These are phyloP conservation scores for Tricholoma bakamatsutake DNA, from an alignment of 768 basidiomycete species.

Conservation along the genomic window DNA sequence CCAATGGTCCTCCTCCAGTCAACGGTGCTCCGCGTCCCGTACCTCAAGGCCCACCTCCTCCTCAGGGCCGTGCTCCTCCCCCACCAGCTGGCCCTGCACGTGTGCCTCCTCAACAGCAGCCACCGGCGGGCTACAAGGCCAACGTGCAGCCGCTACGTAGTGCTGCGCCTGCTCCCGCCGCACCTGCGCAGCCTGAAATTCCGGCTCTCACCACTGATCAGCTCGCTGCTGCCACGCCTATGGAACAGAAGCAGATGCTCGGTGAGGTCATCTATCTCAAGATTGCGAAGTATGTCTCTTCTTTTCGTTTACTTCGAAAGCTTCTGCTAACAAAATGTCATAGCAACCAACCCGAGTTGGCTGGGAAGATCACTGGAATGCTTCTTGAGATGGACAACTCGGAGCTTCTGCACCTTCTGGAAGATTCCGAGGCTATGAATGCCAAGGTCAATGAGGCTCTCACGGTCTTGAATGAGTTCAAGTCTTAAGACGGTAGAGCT, in stretches of 20 bases:
- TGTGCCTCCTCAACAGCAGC: constrained; percentile 26
- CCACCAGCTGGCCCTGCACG: constrained; percentile 33
- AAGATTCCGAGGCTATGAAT: constrained; percentile 74
- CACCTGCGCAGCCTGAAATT: constrained; percentile 24
- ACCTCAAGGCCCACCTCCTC: constrained; percentile 43
- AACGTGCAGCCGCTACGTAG: constrained; percentile 27
- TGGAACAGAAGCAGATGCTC: constrained; percentile 99
- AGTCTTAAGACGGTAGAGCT: constrained; percentile 5
- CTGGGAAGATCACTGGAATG: constrained; percentile 99
- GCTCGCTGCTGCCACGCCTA: constrained; percentile 54
- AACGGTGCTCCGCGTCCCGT: constrained; percentile 46
- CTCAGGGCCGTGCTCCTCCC: constrained; percentile 34
- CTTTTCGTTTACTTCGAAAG: constrained; percentile 11
- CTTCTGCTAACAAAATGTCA: constrained; percentile 3
- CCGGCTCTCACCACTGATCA: constrained; percentile 43
- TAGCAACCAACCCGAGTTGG: constrained; percentile 86
- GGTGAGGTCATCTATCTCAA: constrained; percentile 95
- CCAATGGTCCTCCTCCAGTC: constrained; percentile 53
- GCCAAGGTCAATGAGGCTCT: constrained; percentile 92
- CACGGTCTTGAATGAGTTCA: constrained; percentile 80
- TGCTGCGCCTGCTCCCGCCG: constrained; percentile 25
- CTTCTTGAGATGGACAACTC: constrained; percentile 97
- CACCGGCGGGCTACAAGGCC: constrained; percentile 23
- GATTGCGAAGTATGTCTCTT: constrained; percentile 62
- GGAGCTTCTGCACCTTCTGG: constrained; percentile 87